A percentile compares a stretch with the other conserved stretches of the same genome.
These are phyloP conservation scores for Epicoccum nigrum DNA, from an alignment of 2,329 filamentous ascomycete genomes.

Conservation along the genomic window DNA sequence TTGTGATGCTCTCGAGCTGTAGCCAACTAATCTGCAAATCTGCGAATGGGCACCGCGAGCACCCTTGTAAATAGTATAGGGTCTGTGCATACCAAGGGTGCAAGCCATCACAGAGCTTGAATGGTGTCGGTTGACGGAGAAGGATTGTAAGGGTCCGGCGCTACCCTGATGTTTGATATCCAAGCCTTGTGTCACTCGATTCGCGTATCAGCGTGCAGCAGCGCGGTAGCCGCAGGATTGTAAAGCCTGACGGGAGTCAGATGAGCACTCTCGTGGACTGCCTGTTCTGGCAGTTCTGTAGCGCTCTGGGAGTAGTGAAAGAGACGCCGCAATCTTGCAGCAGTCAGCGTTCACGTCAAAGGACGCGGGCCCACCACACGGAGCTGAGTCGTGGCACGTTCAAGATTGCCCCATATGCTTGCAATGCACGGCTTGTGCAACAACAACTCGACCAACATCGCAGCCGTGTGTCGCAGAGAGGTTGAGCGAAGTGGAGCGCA, in stretches of 20 bases:
- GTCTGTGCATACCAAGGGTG: constrained; percentile 26
- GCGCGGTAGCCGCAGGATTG: constrained; percentile 32
- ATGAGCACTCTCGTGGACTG: constrained; percentile 18
- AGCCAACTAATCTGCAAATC: constrained; percentile 24
- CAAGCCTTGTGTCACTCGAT: constrained; percentile 25
- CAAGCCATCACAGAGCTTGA: constrained; percentile 16
- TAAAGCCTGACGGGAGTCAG: constrained; percentile 18
- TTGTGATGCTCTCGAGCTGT: constrained; percentile 24
- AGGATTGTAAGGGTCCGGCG: constrained; percentile 25
- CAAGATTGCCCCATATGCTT: constrained; percentile 26
- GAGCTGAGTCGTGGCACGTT: constrained; percentile 26
- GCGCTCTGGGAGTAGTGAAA: constrained; percentile 11
- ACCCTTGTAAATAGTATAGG: constrained; percentile 19
- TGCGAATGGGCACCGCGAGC: constrained; percentile 22
- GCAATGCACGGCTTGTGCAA: constrained; percentile 22
- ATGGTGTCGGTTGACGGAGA: constrained; percentile 30
- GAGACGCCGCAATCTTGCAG: constrained; percentile 13
- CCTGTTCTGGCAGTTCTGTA: constrained; percentile 5
- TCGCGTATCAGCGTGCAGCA: constrained; percentile 24
- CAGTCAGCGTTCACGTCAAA: constrained; percentile 4
- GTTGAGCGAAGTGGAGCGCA: constrained; percentile 13
- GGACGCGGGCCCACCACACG: constrained; percentile 21
- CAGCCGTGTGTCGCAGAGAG: constrained; percentile 11
- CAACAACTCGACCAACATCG: constrained; percentile 9
- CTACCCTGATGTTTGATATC: constrained; percentile 29